phyloP scores from a whole-genome alignment of 495 filamentous ascomycete species.

The Daldinia caldariorum region DNA sequence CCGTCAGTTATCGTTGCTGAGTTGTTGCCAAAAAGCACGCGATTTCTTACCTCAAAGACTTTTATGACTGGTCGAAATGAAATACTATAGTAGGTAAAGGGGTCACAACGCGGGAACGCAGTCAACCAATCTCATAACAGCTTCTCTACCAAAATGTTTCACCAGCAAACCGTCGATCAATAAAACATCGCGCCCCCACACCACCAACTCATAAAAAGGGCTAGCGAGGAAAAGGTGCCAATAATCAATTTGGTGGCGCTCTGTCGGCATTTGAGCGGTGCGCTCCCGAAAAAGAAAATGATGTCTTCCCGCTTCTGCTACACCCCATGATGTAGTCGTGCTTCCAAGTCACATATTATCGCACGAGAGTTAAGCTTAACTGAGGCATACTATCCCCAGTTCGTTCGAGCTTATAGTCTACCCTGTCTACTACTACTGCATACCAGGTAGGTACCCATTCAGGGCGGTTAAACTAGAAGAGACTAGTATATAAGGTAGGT shows the following conservation, averaged over 20 bases:
- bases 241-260: constrained; percentile 27
- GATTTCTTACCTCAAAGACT: constrained; percentile 27
- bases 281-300: constrained; percentile 20
- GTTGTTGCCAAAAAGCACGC: constrained; percentile 35
- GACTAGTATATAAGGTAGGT: not conserved
- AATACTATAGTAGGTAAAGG: constrained; percentile 23
- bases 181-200: constrained; percentile 35
- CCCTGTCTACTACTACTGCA: not conserved
- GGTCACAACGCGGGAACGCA: constrained; percentile 35
- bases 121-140: constrained; percentile 31
- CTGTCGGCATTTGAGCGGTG: constrained; percentile 43
- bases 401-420: constrained; percentile 8
- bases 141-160: constrained; percentile 31
- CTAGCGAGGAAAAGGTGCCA: constrained; percentile 23
- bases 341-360: not conserved
- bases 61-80: constrained; percentile 27
- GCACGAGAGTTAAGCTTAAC: constrained; percentile 21
- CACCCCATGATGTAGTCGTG: not conserved
- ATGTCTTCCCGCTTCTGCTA: constrained; percentile 6
- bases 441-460: no score
- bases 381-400: constrained; percentile 22
- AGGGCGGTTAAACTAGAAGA: constrained; percentile 9
- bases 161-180: constrained; percentile 35
- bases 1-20: not conserved
- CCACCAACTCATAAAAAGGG: constrained; percentile 27